Conservation (phyloP, 805 yeast genomes). For the Candida hungchunana region DNA sequence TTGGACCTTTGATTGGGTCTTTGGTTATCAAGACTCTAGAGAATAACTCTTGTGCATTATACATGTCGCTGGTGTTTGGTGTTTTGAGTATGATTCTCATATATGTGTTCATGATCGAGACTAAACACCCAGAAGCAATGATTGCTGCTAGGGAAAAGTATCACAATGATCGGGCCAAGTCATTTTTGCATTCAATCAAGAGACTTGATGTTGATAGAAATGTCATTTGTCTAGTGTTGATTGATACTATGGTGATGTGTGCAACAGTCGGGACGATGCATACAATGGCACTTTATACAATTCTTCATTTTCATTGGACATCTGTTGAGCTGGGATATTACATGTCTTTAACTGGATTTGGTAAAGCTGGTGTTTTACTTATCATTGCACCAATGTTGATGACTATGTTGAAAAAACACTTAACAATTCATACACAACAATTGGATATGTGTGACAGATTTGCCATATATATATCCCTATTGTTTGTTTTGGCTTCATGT, state of each 20-base stretch:
- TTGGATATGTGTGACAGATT: conserved; percentile 6
- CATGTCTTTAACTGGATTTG: conserved; percentile 24
- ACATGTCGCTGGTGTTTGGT: conserved; percentile 10
- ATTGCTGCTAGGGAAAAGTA: conserved; percentile 10
- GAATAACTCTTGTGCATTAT: conserved; percentile 5
- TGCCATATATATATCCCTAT: conserved; percentile 1
- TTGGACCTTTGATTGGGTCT: conserved; percentile 25
- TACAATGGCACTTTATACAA: conserved; percentile 18
- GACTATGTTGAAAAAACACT: not conserved
- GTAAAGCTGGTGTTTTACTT: conserved; percentile 19
- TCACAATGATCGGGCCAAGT: not conserved
- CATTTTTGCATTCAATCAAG: conserved; percentile 18
- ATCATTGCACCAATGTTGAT: conserved; percentile 12
- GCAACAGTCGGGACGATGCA: conserved; percentile 23
- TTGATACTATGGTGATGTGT: conserved; percentile 22
- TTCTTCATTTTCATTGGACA: conserved; percentile 20
- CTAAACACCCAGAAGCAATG: conserved; percentile 23
- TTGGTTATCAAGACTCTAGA: conserved; percentile 12
- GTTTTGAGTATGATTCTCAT: conserved; percentile 6
- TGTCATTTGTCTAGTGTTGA: conserved; percentile 16
- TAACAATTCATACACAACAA: not conserved
- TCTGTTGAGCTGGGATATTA: conserved; percentile 26
- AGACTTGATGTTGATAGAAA: conserved; percentile 22
- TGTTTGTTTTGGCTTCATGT: conserved; percentile 7
- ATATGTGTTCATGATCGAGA: conserved; percentile 10